Evolutionary conservation across 2,329 filamentous ascomycete genomes (phyloP).

Genomic region (Ophiocordyceps camponoti-rufipedis): DNA sequence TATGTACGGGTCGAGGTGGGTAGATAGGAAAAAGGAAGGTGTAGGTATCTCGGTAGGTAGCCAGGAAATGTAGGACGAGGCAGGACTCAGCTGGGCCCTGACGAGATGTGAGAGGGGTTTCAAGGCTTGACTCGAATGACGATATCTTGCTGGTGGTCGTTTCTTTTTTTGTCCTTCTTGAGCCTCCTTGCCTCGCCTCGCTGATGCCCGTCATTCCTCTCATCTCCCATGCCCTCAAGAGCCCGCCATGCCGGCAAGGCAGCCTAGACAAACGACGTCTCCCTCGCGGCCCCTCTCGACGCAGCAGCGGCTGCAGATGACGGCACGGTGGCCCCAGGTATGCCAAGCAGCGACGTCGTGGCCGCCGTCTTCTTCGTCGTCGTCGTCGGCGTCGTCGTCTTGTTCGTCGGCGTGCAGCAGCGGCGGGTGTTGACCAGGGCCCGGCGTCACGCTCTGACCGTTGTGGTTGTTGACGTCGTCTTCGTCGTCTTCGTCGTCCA

Average conservation of each 20-base stretch:
- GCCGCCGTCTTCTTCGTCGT: background rate
- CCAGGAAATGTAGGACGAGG: background rate
- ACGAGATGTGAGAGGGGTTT: background rate
- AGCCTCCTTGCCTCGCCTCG: background rate
- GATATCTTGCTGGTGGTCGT: background rate
- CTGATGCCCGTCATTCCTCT: background rate
- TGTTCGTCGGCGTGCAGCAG: background rate
- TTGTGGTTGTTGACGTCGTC: background rate
- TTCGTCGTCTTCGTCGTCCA: constrained; percentile 27
- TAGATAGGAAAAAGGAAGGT: too few relatives aligned
- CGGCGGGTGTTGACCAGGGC: background rate
- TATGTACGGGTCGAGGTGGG: background rate
- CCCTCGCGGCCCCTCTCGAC: constrained; percentile 46
- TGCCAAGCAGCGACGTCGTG: constrained; percentile 11
- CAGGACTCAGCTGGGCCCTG: too few relatives aligned
- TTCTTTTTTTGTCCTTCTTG: background rate
- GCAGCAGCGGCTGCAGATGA: constrained; percentile 51
- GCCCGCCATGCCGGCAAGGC: constrained; percentile 27
- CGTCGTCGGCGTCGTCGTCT: background rate
- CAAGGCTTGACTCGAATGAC: background rate
- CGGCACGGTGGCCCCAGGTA: constrained; percentile 25
- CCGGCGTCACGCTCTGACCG: background rate
- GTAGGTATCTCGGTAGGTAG: too few relatives aligned
- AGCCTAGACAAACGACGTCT: constrained; percentile 48
- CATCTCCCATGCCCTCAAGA: constrained; percentile 8